Conservation (phyloP, 2,329 filamentous ascomycete genomes). For the Corniculantispora saksenae region DNA sequence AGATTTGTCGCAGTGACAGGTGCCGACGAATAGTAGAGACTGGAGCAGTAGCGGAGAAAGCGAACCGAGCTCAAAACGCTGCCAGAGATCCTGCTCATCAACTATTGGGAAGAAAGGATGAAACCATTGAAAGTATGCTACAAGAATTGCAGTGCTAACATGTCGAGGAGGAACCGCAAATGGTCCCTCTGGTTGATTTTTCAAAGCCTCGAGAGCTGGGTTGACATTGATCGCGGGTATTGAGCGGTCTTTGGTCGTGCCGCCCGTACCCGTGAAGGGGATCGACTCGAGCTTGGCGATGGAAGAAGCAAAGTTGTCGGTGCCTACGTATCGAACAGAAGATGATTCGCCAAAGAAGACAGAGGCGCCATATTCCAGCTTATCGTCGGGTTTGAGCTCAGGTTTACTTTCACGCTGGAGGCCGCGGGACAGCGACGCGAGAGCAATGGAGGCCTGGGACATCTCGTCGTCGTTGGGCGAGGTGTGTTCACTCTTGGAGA, state of each 20-base stretch:
- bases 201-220: slow-evolving; percentile 21
- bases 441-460: slow-evolving; percentile 12
- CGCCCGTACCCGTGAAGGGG: slow-evolving; percentile 31
- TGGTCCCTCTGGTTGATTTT: slow-evolving; percentile 18
- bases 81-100: slow-evolving; percentile 42
- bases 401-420: not conserved
- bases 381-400: not conserved
- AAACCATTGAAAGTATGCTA: slow-evolving; percentile 53
- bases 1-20: slow-evolving; percentile 47
- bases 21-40: slow-evolving; percentile 51
- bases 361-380: slow-evolving; percentile 23
- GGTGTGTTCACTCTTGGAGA: slow-evolving; percentile 13
- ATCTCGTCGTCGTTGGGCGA: slow-evolving; percentile 16
- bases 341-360: slow-evolving; percentile 49
- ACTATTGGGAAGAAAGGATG: slow-evolving; percentile 54
- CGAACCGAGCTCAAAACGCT: slow-evolving; percentile 35
- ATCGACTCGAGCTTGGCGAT: slow-evolving; percentile 31
- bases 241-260: slow-evolving; percentile 36
- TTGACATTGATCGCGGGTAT: slow-evolving; percentile 40
- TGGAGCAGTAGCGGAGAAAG: slow-evolving; percentile 49
- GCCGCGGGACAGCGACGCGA: slow-evolving; percentile 15
- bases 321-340: slow-evolving; percentile 45
- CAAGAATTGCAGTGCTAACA: slow-evolving; percentile 39
- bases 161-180: slow-evolving; percentile 43
- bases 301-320: slow-evolving; percentile 29